Base-by-base conservation (phyloP, 257 asterid species). In the Mitragyna speciosa region DNA sequence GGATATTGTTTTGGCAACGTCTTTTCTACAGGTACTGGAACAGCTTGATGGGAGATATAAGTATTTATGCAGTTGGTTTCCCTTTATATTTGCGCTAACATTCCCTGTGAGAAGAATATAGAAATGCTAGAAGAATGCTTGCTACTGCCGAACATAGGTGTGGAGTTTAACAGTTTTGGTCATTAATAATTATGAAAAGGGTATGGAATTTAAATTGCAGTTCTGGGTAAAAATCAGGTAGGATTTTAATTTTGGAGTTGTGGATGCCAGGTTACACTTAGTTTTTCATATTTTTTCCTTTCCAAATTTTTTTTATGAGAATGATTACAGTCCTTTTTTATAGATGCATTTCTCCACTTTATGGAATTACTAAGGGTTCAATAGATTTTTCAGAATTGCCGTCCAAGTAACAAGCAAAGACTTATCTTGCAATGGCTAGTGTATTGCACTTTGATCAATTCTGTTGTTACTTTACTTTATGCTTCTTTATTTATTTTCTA, bases 1-100 rank as follows among this genome's bases (percentile, higher is more conserved):
- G 39, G 97, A 95, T 85, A 91, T 88, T 65, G 89, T 90, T 90
- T 96, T 95, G 59, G 98, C 99, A 22, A 87, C 97, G 73, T 95
- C 99, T 80, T 95, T 95, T 87, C 92, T 95, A 73, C 97, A 91
- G 97, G 99, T 93, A 88, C 43, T 49, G 43, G 28, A 39, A 61
- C 59, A 59, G 7, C 6, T 30, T 75, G 41, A 28, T 36, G 24
- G 1, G 51, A 45, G 17, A 36, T 41, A 56, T 9, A 30, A 36
- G 52, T 47, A 68, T 20, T 70, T 65, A 83, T 51, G 31, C 64
- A 75, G 63, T 49, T 58, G 71, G 69, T 64, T 54, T 82, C 69
- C 45, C 43, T 69, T 20, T 73, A 39, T 64, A 52, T 75, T 30
- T 45, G 11, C 49, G 73, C 61, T 77, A 48, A 24, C 4, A 17